A percentile compares a stretch with the other conserved stretches of the same genome.
phyloP scores from a whole-genome alignment of 345 rosid species.

The Moricandia moricandioides region DNA sequence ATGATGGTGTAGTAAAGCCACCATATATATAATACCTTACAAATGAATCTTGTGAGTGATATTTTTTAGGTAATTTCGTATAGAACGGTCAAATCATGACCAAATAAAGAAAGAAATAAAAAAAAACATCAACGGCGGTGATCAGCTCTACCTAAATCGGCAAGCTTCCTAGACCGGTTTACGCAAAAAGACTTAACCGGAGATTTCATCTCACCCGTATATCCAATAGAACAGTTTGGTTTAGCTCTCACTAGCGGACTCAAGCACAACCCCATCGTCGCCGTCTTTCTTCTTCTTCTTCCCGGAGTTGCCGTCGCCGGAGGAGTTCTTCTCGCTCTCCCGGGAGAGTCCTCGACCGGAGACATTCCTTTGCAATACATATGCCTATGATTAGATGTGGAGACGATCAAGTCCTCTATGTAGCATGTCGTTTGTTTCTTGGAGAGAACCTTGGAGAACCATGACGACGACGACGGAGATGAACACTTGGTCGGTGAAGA shows the following conservation, averaged over 20 bases:
- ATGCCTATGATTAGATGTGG: conserved; percentile 16
- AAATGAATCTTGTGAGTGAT: conserved; percentile 15
- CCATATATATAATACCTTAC: not conserved
- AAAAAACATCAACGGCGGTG: conserved; percentile 53
- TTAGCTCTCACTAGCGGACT: conserved; percentile 90
- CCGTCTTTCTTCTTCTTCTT: conserved; percentile 23
- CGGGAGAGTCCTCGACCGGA: conserved; percentile 57
- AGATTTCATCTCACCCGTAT: conserved; percentile 48
- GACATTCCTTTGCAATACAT: conserved; percentile 72
- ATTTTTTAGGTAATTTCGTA: conserved; percentile 20
- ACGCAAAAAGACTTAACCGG: conserved; percentile 58
- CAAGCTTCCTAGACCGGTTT: conserved; percentile 89
- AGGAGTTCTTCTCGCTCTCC: conserved; percentile 40
- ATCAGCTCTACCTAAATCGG: conserved; percentile 73
- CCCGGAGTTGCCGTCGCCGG: conserved; percentile 40
- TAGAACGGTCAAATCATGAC: conserved; percentile 37
- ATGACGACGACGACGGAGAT: conserved; percentile 28
- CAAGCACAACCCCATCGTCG: conserved; percentile 52
- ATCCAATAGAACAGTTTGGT: conserved; percentile 48
- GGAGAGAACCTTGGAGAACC: conserved; percentile 54
- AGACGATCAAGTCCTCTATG: conserved; percentile 35
- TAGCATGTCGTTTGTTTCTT: conserved; percentile 43
- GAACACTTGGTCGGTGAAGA: no score
- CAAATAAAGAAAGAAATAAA: not conserved
- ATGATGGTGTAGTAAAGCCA: conserved; percentile 3